These are phyloP conservation scores for Orbilia brochopaga DNA, from an alignment of 2,329 filamentous ascomycete species.

Conservation along the genomic window DNA sequence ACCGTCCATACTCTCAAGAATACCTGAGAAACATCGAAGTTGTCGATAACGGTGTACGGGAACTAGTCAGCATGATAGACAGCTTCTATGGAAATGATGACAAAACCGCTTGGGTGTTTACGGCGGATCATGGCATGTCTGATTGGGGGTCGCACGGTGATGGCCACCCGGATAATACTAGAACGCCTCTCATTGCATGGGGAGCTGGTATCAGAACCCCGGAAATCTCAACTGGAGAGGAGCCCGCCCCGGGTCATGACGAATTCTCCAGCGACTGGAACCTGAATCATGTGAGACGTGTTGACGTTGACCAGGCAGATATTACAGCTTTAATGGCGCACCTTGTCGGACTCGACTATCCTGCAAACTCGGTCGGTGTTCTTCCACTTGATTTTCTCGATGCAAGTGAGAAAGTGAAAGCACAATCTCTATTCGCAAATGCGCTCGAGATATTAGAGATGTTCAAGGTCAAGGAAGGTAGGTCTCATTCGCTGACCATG, in stretches of 20 bases:
- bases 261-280: conserved; percentile 91
- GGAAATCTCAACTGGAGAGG: conserved; percentile 89
- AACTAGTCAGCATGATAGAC: conserved; percentile 80
- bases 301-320: conserved; percentile 93
- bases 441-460: conserved; percentile 88
- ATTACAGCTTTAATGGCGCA: conserved; percentile 96
- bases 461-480: conserved; percentile 85
- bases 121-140: conserved; percentile 98
- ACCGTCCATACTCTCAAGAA: conserved; percentile 90
- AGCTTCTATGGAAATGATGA: conserved; percentile 81
- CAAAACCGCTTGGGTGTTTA: conserved; percentile 94
- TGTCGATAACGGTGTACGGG: conserved; percentile 86
- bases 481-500: not conserved
- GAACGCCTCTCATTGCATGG: conserved; percentile 91
- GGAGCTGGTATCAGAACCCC: conserved; percentile 82
- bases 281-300: conserved; percentile 76
- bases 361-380: conserved; percentile 94
- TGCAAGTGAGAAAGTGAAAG: conserved; percentile 75
- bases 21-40: conserved; percentile 94
- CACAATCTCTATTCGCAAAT: conserved; percentile 82
- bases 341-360: conserved; percentile 83
- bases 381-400: conserved; percentile 83
- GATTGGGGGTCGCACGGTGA: conserved; percentile 99
- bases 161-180: conserved; percentile 94
- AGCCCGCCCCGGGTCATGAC: conserved; percentile 77